Conservation (phyloP, 768 basidiomycete genomes). For the Collybiopsis confluens region DNA sequence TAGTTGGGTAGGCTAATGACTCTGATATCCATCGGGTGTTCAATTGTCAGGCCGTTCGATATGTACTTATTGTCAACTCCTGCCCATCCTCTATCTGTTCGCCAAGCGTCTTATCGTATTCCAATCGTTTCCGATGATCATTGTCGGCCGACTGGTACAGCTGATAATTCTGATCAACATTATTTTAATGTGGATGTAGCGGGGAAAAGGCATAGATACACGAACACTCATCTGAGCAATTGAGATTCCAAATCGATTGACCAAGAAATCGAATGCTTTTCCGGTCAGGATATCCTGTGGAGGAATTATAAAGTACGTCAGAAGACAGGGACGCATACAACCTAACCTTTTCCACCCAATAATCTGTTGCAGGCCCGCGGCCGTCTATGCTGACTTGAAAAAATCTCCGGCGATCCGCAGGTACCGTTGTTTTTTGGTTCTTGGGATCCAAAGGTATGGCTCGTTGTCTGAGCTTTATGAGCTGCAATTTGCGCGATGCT, state of each 20-base stretch:
- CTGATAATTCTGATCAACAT: neutral
- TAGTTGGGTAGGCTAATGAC: too few species aligned
- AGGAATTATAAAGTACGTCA: constrained; percentile 8
- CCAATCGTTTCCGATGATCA: neutral
- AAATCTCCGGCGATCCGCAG: constrained; percentile 56
- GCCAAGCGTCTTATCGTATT: neutral
- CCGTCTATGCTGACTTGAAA: constrained; percentile 38
- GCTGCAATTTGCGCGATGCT: constrained; percentile 51
- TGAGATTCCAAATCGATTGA: constrained; percentile 26
- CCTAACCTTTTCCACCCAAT: constrained; percentile 74
- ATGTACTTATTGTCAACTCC: neutral
- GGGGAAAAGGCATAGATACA: neutral
- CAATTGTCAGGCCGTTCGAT: too few species aligned
- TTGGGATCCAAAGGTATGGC: constrained; percentile 62
- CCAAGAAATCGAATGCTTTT: constrained; percentile 56
- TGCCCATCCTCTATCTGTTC: constrained; percentile 5
- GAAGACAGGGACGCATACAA: neutral
- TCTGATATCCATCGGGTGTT: too few species aligned
- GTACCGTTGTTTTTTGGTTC: constrained; percentile 41
- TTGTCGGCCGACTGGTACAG: constrained; percentile 14
- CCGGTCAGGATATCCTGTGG: constrained; percentile 52
- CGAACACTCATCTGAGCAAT: neutral
- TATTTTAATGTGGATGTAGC: neutral
- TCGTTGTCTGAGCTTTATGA: constrained; percentile 73
- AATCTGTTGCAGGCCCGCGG: constrained; percentile 35